Evolutionary conservation across 495 filamentous ascomycete species (phyloP).

Genomic region (Hypoxylon perforatum): DNA sequence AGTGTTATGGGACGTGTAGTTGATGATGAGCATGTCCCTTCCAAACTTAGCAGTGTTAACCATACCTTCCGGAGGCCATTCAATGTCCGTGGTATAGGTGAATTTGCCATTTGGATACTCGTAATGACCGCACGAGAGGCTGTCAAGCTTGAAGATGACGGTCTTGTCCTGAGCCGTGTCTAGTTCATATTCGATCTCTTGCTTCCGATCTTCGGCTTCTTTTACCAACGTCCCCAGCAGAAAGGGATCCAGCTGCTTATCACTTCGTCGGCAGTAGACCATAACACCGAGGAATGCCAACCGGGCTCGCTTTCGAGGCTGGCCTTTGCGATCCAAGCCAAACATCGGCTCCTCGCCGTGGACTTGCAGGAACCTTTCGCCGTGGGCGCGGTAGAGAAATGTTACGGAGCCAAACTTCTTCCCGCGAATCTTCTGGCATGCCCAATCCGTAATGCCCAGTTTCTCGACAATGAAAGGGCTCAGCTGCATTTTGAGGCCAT

Average conservation of each 20-base stretch:
- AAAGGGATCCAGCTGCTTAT: conserved; percentile 48
- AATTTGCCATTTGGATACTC: conserved; percentile 52
- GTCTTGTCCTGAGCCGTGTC: conserved; percentile 10
- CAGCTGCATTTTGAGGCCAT: conserved; percentile 48
- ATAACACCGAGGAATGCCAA: conserved; percentile 51
- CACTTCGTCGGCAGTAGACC: conserved; percentile 58
- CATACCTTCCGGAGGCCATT: conserved; percentile 43
- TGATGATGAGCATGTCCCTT: conserved; percentile 52
- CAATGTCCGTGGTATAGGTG: conserved; percentile 59
- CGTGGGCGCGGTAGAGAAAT: conserved; percentile 52
- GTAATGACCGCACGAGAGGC: conserved; percentile 63
- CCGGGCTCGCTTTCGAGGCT: conserved; percentile 35
- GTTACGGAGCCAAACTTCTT: conserved; percentile 46
- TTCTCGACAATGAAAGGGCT: conserved; percentile 40
- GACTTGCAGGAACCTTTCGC: conserved; percentile 48
- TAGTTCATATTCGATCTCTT: conserved; percentile 14
- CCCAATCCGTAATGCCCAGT: conserved; percentile 51
- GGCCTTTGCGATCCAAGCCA: not conserved
- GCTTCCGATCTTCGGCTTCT: conserved; percentile 42
- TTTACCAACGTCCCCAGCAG: conserved; percentile 54
- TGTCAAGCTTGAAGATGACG: conserved; percentile 44
- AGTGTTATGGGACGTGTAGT: conserved; percentile 5
- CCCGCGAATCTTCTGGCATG: conserved; percentile 46
- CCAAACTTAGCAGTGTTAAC: conserved; percentile 54
- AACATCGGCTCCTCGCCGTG: conserved; percentile 32